Evolutionary conservation across 352 stramenopile genomes (phyloP).

Genomic region (Pythium brachiatum): DNA sequence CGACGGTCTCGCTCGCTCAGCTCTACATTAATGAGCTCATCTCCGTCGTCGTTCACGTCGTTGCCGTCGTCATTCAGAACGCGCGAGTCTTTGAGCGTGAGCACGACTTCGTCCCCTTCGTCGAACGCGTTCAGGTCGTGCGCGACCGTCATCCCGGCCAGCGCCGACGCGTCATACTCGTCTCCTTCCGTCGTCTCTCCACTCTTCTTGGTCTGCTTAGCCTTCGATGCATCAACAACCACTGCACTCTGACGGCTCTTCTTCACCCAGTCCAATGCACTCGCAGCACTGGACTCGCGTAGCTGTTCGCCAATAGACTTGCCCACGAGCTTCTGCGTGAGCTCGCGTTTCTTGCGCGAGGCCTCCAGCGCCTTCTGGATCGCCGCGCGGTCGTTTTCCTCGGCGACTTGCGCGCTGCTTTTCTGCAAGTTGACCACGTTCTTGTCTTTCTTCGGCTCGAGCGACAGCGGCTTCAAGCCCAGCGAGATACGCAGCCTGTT

Average conservation of each 20-base stretch:
- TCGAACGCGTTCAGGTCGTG: constrained; percentile 89
- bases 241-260: constrained; percentile 40
- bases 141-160: constrained; percentile 88
- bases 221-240: constrained; percentile 14
- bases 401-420: constrained; percentile 47
- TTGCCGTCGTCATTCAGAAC: constrained; percentile 85
- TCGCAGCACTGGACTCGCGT: constrained; percentile 27
- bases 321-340: constrained; percentile 64
- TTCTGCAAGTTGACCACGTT: constrained; percentile 71
- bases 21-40: constrained; percentile 87
- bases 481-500: constrained; percentile 69
- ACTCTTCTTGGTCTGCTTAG: neutral
- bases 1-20: constrained; percentile 70
- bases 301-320: constrained; percentile 78
- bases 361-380: constrained; percentile 59
- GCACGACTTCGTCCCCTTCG: constrained; percentile 88
- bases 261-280: constrained; percentile 75
- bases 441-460: constrained; percentile 44
- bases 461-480: constrained; percentile 69
- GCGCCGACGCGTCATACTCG: constrained; percentile 65
- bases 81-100: constrained; percentile 92
- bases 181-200: constrained; percentile 3
- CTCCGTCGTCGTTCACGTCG: constrained; percentile 71
- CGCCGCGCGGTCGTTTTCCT: constrained; percentile 42
- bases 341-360: constrained; percentile 67